Evolutionary conservation across 2,329 filamentous ascomycete species (phyloP).

Genomic region (Epichloe glyceriae): DNA sequence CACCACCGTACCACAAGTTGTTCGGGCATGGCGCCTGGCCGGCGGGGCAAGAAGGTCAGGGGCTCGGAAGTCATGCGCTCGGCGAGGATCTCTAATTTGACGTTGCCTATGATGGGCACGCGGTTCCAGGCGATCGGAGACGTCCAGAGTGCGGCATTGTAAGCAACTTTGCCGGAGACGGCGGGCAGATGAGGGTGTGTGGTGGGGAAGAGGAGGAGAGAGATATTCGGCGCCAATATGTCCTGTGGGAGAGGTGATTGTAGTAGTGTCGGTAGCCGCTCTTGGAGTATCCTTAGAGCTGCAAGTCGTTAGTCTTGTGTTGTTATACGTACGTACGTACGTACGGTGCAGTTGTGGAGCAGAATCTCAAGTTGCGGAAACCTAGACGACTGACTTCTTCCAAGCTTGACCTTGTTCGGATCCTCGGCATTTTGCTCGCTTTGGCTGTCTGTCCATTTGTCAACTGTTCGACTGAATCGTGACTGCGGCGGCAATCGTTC

Average conservation of each 20-base stretch:
- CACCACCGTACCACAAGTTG: slow-evolving; percentile 88
- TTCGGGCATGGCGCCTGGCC: slow-evolving; percentile 50
- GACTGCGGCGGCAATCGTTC: slow-evolving; percentile 6
- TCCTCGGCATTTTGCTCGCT: slow-evolving; percentile 28
- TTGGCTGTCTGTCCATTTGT: slow-evolving; percentile 14
- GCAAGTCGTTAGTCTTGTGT: not conserved
- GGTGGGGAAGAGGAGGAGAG: slow-evolving; percentile 56
- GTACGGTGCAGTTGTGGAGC: too few relatives aligned
- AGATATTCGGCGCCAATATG: slow-evolving; percentile 63
- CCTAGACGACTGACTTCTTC: slow-evolving; percentile 37
- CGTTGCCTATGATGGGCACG: slow-evolving; percentile 80
- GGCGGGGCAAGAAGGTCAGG: slow-evolving; percentile 32
- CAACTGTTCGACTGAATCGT: slow-evolving; percentile 21
- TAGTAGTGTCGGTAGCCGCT: slow-evolving; percentile 53
- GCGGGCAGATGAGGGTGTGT: slow-evolving; percentile 81
- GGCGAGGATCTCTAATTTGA: slow-evolving; percentile 73
- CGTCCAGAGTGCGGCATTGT: slow-evolving; percentile 89
- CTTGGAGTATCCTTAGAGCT: slow-evolving; percentile 54
- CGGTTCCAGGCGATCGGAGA: slow-evolving; percentile 93
- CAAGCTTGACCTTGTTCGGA: slow-evolving; percentile 49
- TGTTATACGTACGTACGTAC: too few relatives aligned
- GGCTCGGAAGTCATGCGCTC: slow-evolving; percentile 68
- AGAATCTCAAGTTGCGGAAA: too few relatives aligned
- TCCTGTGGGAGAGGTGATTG: slow-evolving; percentile 58
- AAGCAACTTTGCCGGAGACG: slow-evolving; percentile 83